Evolutionary conservation across 345 rosid species (phyloP), one percentile per base, ranked within the genome.

Genomic region (Pugionium dolabratum): DNA sequence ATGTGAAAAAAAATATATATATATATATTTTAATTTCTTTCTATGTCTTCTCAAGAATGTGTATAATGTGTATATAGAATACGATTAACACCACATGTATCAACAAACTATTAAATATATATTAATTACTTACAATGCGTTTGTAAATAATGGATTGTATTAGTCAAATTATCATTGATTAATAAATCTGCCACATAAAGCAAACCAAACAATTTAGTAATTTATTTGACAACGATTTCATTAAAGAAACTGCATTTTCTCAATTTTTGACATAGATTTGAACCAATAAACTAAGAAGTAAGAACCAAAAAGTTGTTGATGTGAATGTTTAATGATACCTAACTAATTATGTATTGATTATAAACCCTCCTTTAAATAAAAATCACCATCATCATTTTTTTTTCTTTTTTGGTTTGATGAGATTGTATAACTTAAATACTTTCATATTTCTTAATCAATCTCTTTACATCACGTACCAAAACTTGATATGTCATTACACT

Each of bases 201-300:
- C 9, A 67, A 11, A 28, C n/a, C 52, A 55, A 27, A 46, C 6
- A 3, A 18, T 57, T 40, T 32, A 57, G 2, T 6, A 3, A 18
- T 57, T 40, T 32, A 57, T 4, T 6, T 31, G 35, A 26, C 11
- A 6, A 44, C 7, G 7, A 32, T 30, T 49, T 41, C 9, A 29
- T 32, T 0, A 4, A 43, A 5, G 27, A 31, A 45, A 44, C 31
- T 26, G 50, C 54, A 46, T 54, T 43, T 44, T 47, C 27, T 60
- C 39, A 9, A 59, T 3, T 2, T 49, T 9, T 42, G 34, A 43
- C 34, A 56, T 56, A 43, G 5, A 44, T 72, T 66, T 66, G 76
- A 67, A 43, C 52, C 49, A 58, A 59, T 72, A 66, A 72, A 52
- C 71, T 35, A 73, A 52, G 62, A 66, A 59, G 56, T 73, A 73